phyloP scores from a whole-genome alignment of 768 basidiomycete species.

The Rhodotorula babjevae region DNA sequence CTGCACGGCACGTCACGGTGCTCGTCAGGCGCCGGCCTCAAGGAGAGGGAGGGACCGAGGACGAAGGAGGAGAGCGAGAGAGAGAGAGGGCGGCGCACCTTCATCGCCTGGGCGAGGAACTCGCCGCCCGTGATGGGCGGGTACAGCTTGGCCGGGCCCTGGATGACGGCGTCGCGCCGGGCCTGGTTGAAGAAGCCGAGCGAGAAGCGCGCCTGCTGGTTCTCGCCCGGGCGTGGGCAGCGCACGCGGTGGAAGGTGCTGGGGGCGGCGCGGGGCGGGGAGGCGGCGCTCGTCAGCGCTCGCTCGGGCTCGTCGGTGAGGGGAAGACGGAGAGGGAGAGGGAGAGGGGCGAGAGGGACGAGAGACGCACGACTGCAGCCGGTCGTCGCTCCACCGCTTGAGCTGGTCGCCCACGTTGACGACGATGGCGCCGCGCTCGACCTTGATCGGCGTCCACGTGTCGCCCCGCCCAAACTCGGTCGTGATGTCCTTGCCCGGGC shows the following conservation, averaged over 20 bases:
- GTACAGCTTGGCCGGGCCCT: slow-evolving; percentile 43
- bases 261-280: background rate
- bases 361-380: slow-evolving; percentile 39
- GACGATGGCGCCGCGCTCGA: slow-evolving; percentile 42
- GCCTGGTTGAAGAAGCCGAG: slow-evolving; percentile 47
- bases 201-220: slow-evolving; percentile 38
- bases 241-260: slow-evolving; percentile 44
- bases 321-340: background rate
- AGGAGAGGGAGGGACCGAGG: too few species aligned
- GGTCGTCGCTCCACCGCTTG: slow-evolving; percentile 44
- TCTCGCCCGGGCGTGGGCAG: slow-evolving; percentile 35
- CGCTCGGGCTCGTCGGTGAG: too few species aligned
- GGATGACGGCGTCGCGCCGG: slow-evolving; percentile 38
- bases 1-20: too few species aligned
- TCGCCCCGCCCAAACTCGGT: slow-evolving; percentile 43
- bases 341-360: too few species aligned
- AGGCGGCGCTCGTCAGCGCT: too few species aligned
- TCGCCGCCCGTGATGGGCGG: slow-evolving; percentile 42
- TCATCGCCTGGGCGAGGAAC: slow-evolving; percentile 44
- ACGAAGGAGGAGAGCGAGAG: background rate
- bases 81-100: background rate
- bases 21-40: too few species aligned
- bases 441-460: slow-evolving; percentile 39
- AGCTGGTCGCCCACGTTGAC: slow-evolving; percentile 43
- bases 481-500: slow-evolving; percentile 42